Conservation (phyloP, 1,284 basidiomycete genomes). For the Fistulina hepatica region DNA sequence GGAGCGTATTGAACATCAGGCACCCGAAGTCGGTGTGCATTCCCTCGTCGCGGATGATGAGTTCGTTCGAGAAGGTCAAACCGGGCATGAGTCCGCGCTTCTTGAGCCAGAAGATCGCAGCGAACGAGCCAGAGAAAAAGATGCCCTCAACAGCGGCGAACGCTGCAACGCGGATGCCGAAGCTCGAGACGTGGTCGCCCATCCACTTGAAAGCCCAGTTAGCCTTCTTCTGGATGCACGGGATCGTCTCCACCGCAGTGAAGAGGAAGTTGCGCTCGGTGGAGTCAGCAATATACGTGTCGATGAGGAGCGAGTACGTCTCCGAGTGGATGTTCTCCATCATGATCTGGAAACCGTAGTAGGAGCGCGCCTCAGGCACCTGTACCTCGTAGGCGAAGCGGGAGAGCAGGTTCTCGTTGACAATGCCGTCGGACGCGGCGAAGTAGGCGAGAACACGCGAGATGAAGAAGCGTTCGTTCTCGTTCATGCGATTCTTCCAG, state of each 20-base stretch:
- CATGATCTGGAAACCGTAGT: constrained; percentile 72
- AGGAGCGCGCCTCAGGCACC: constrained; percentile 57
- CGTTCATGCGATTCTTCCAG: constrained; percentile 2
- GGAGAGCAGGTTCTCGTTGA: constrained; percentile 67
- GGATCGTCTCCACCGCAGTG: constrained; percentile 32
- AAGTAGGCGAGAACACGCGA: constrained; percentile 4
- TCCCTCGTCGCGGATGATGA: constrained; percentile 15
- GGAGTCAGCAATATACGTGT: constrained; percentile 29
- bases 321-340: constrained; percentile 64
- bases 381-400: constrained; percentile 57
- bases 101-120: constrained; percentile 18
- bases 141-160: constrained; percentile 59
- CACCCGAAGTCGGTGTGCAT: constrained; percentile 13
- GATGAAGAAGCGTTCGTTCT: constrained; percentile 5
- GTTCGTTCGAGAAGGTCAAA: constrained; percentile 10
- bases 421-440: constrained; percentile 60
- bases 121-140: constrained; percentile 16
- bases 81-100: constrained; percentile 18
- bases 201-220: constrained; percentile 61
- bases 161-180: constrained; percentile 54
- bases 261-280: constrained; percentile 10
- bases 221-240: constrained; percentile 47
- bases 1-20: constrained; percentile 5
- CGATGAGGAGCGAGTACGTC: constrained; percentile 63
- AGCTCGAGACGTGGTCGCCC: constrained; percentile 42